A percentile compares a stretch with the other conserved stretches of the same genome.
Conservation (phyloP, 1,284 basidiomycete genomes). For the Tausonia pullulans region DNA sequence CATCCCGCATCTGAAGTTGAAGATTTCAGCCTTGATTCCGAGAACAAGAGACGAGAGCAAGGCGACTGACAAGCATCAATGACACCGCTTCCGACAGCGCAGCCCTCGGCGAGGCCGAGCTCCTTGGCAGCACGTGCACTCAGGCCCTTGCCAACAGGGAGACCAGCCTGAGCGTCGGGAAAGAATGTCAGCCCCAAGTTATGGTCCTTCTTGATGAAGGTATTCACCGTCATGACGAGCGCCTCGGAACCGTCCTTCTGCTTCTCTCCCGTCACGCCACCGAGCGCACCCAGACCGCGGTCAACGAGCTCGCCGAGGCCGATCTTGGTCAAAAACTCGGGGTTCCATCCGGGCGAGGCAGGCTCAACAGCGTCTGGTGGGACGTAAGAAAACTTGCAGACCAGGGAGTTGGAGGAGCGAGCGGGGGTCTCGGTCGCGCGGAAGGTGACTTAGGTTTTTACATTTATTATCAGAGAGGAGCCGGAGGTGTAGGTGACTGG, state of each 20-base stretch:
- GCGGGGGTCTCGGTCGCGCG: constrained; percentile 67
- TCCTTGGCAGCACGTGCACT: constrained; percentile 68
- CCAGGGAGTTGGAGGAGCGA: constrained; percentile 83
- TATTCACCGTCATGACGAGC: constrained; percentile 7
- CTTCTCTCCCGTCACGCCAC: constrained; percentile 10
- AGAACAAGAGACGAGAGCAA: not conserved
- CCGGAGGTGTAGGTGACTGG: not conserved
- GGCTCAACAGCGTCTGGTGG: constrained; percentile 44
- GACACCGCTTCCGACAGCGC: constrained; percentile 82
- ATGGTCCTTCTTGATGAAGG: constrained; percentile 24
- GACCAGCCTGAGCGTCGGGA: constrained; percentile 57
- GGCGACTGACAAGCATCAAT: constrained; percentile 68
- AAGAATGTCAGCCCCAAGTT: constrained; percentile 16
- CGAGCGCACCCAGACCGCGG: constrained; percentile 19
- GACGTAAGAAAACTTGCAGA: constrained; percentile 96
- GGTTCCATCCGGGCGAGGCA: constrained; percentile 59
- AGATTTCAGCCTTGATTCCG: too few species aligned
- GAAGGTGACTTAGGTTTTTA: constrained; percentile 53
- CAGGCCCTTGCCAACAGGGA: constrained; percentile 78
- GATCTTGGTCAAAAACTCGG: constrained; percentile 67
- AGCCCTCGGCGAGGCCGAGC: constrained; percentile 76
- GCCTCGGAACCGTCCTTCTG: not conserved
- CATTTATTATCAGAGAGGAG: not conserved
- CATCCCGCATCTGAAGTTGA: constrained; percentile 58
- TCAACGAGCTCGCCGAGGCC: constrained; percentile 60